Evolutionary conservation across 345 rosid species (phyloP).

Genomic region (Eucalyptus caleyi): DNA sequence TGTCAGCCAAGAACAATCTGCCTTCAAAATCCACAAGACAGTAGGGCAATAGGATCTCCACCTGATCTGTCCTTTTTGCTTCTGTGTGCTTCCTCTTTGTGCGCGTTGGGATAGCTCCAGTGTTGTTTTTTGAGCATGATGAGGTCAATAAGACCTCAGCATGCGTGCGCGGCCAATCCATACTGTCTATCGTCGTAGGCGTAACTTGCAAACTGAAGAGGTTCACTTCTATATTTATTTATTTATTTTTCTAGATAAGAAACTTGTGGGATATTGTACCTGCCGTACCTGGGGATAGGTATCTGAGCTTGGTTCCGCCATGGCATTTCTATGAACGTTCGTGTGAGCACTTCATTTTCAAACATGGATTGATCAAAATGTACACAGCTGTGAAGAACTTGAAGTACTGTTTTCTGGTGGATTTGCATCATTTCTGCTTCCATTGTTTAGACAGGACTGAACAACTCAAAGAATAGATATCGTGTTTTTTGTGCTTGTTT

Average conservation of each 20-base stretch:
- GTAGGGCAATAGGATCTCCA: not conserved
- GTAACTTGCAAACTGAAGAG: not conserved
- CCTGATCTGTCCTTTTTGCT: not conserved
- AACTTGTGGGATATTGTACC: constrained; percentile 71
- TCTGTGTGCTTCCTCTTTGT: not conserved
- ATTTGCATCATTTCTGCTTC: not conserved
- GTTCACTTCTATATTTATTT: not conserved
- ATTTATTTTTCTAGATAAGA: constrained; percentile 31
- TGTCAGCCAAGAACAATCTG: not conserved
- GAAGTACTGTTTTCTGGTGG: constrained; percentile 18
- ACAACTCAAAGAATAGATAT: not conserved
- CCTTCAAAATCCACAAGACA: not conserved
- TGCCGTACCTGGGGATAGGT: constrained; percentile 62
- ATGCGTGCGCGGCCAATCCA: not conserved
- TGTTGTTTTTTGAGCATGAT: not conserved
- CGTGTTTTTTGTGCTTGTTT: not conserved
- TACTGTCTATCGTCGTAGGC: not conserved
- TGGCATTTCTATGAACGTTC: constrained; percentile 97
- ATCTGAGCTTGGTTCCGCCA: constrained; percentile 75
- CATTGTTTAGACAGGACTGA: not conserved
- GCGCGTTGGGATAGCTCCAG: not conserved
- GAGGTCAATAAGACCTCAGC: not conserved
- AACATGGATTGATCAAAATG: constrained; percentile 71
- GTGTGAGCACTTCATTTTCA: constrained; percentile 58
- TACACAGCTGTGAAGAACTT: constrained; percentile 68